These are phyloP conservation scores for Turritis glabra DNA, from an alignment of 345 rosid species.

Conservation along the genomic window DNA sequence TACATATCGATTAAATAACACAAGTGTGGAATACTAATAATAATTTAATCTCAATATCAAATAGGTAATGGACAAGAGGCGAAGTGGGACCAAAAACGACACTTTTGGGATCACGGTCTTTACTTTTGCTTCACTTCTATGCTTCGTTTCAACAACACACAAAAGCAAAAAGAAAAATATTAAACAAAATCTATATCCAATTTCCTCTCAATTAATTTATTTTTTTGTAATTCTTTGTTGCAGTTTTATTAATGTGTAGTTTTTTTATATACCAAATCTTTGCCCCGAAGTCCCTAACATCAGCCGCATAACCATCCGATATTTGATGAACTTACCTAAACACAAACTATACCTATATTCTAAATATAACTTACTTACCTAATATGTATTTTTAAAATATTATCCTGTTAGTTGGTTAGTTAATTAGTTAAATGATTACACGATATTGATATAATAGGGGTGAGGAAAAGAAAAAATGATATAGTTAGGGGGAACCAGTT, in stretches of 20 bases:
- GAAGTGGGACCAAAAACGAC: slow-evolving; percentile 62
- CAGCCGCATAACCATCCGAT: slow-evolving; percentile 56
- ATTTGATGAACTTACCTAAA: slow-evolving; percentile 45
- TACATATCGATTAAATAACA: background rate
- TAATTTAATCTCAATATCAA: slow-evolving; percentile 26
- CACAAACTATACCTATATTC: slow-evolving; percentile 30
- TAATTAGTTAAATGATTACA: slow-evolving; percentile 34
- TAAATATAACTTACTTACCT: slow-evolving; percentile 33
- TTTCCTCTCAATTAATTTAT: slow-evolving; percentile 10
- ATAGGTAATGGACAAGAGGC: slow-evolving; percentile 40
- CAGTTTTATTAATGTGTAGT: slow-evolving; percentile 16
- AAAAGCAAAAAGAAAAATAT: slow-evolving; percentile 19
- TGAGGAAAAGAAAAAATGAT: background rate
- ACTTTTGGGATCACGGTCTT: slow-evolving; percentile 62
- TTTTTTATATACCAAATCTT: slow-evolving; percentile 36
- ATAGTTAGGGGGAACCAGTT: slow-evolving; percentile 4
- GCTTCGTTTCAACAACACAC: slow-evolving; percentile 50
- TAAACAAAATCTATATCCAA: background rate
- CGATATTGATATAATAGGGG: background rate
- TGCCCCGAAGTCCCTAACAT: slow-evolving; percentile 47
- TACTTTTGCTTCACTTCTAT: slow-evolving; percentile 93
- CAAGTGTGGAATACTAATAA: slow-evolving; percentile 1
- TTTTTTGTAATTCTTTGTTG: background rate
- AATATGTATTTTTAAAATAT: slow-evolving; percentile 32
- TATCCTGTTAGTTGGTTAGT: slow-evolving; percentile 42